These are phyloP conservation scores for Mrakia frigida DNA, from an alignment of 768 basidiomycete species.

Conservation along the genomic window DNA sequence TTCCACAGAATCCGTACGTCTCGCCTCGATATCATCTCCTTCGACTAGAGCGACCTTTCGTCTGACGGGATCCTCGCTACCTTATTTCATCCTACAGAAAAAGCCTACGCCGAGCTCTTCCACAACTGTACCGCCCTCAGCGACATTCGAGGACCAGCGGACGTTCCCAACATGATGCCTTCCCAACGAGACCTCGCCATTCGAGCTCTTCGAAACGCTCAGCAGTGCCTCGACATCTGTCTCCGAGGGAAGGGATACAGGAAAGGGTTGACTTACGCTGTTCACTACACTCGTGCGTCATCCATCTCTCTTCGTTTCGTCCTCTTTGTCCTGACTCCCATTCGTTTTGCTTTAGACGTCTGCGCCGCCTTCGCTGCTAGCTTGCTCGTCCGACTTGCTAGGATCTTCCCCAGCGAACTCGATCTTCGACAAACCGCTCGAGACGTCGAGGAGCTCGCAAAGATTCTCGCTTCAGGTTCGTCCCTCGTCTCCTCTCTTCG, in stretches of 20 bases:
- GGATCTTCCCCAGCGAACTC: conserved; percentile 83
- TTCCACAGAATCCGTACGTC: conserved; percentile 72
- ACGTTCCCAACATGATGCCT: conserved; percentile 74
- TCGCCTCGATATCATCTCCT: neutral
- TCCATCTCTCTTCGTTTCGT: neutral
- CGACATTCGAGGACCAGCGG: conserved; percentile 71
- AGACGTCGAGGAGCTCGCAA: conserved; percentile 71
- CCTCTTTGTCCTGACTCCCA: neutral
- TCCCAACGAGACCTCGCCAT: conserved; percentile 74
- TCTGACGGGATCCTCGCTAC: too few relatives aligned
- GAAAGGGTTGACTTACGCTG: conserved; percentile 81
- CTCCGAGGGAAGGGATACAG: conserved; percentile 67
- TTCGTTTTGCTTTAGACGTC: conserved; percentile 58
- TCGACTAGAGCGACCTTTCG: too few relatives aligned
- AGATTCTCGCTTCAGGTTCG: conserved; percentile 72
- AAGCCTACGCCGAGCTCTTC: conserved; percentile 40
- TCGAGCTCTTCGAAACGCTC: conserved; percentile 75
- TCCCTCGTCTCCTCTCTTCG: conserved; percentile 33
- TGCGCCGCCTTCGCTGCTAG: conserved; percentile 91
- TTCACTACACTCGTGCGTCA: conserved; percentile 45
- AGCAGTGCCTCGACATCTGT: conserved; percentile 74
- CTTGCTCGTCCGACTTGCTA: conserved; percentile 75
- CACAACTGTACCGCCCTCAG: conserved; percentile 42
- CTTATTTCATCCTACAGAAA: conserved; percentile 13
- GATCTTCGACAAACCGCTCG: conserved; percentile 66